Evolutionary conservation across 2,329 filamentous ascomycete genomes (phyloP), one percentile per base, ranked within the genome.

Genomic region (Xylaria sp.): DNA sequence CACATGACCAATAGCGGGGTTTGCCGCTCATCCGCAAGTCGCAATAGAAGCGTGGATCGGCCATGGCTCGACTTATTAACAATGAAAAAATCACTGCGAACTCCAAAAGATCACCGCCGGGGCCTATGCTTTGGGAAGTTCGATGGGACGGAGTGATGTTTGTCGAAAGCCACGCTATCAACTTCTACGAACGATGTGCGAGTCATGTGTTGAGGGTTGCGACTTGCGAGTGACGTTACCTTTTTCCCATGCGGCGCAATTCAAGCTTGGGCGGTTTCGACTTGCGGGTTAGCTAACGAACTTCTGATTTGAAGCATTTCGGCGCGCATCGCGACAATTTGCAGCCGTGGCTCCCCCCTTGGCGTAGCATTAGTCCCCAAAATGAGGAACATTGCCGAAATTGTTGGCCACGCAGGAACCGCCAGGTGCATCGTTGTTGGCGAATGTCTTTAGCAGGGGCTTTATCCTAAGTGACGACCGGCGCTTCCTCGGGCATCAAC

Each of bases 401-500:
- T 59, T 49, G 40, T 33, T 51, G 14, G 40, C n/a, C 31, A 38
- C 47, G 19, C 7, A 53, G 35, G 42, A 46, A 21, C 37, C n/a
- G 4, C 12, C 21, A 11, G 25, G 31, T 14, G 33, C 56, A 38
- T 50, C 50, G 31, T 37, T 46, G 38, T 56, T 58, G 19, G 49
- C 57, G 47, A 38, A 21, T 23, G n/a, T n/a, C 40, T 56, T 56
- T 37, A 37, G 43, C 31, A 37, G 46, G 25, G 37, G n/a, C 12
- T 14, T 52, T 53, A 47, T 46, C 25, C 35, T n/a, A 54, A 61
- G 58, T 65, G 47, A 53, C 62, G 49, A 55, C 59, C 65, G 65
- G 65, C 63, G 65, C 65, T 67, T 63, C 54, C 23, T 67, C 62
- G 65, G 65, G 47, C 55, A 17, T 21, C 46, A 63, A 46, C 52